Base-by-base conservation (phyloP, 2,329 filamentous ascomycete genomes). In the Ophidiomyces ophidiicola region DNA sequence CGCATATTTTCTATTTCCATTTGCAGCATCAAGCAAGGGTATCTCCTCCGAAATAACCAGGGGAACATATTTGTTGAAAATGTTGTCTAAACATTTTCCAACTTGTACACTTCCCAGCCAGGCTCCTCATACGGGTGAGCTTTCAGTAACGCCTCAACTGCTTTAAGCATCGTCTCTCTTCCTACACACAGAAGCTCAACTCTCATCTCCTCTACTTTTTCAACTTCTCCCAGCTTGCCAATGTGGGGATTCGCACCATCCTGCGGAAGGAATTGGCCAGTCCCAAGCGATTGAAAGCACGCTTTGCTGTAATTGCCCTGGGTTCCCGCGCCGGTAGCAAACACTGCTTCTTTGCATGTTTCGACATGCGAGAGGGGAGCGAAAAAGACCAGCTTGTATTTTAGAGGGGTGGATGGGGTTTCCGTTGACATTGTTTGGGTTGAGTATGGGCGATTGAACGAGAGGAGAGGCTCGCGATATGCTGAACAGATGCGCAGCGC, bases 91-190 rank as follows among this genome's bases (percentile, higher is more conserved):
- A 64, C 51, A 48, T 62, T 50, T 47, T 67, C 64, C 50, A 64
- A 53, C 44, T 56, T 62, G 45, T 60, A 61, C 15, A 66, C 63
- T 44, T 63, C 62, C 50, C 64, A 64, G 8, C 57, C 60, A 17
- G 62, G 59, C 45, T 64, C 60, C 39, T 67, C 64, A 46, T 66
- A 67, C 4, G 64, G 64, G 56, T 67, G 64, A n/a, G 58, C 57
- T 43, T 54, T 53, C 17, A 61, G 44, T 48, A 67, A 47, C 25
- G 54, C 61, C 44, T 59, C 47, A 11, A 67, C 64, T 2, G 63
- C 62, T 25, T 54, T 46, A 20, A 54, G 35, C 56, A 62, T 59
- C 6, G 59, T 49, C 32, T 53, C 47, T 35, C 53, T 54, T 3
- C 62, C 63, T 19, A 64, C 41, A 42, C 64, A 64, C 42, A 66